A percentile compares a stretch with the other conserved stretches of the same genome.
Conservation (phyloP, 2,329 filamentous ascomycete genomes). For the Corinectria fuckeliana region DNA sequence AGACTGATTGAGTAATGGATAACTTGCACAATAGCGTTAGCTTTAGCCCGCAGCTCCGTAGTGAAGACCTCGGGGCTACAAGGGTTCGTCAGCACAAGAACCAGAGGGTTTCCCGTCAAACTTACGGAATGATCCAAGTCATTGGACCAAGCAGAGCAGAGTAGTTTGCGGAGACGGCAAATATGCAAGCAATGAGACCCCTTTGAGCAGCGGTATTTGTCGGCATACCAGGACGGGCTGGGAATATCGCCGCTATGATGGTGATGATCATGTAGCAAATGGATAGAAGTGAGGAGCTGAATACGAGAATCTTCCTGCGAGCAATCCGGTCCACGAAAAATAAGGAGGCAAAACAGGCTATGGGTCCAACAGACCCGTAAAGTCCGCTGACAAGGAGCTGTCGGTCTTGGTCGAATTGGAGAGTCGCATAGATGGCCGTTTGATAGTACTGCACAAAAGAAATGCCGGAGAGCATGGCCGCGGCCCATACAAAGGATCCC, state of each 20-base stretch:
- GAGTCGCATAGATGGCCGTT: conserved; percentile 50
- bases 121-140: conserved; percentile 52
- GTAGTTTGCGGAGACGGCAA: conserved; percentile 42
- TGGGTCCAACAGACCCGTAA: conserved; percentile 46
- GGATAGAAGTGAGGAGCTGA: conserved; percentile 45
- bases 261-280: conserved; percentile 49
- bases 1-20: conserved; percentile 50
- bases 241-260: conserved; percentile 46
- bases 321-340: conserved; percentile 49
- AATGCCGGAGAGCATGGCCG: conserved; percentile 50
- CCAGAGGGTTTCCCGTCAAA: neutral
- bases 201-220: conserved; percentile 48
- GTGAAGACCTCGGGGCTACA: conserved; percentile 49
- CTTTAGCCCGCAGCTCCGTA: conserved; percentile 48
- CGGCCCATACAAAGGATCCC: conserved; percentile 49
- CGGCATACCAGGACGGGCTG: conserved; percentile 43
- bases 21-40: conserved; percentile 49
- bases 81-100: accelerated
- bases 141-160: conserved; percentile 49
- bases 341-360: conserved; percentile 46
- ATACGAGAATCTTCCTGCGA: conserved; percentile 46
- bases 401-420: conserved; percentile 45
- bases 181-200: conserved; percentile 49
- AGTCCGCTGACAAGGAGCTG: conserved; percentile 49
- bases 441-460: conserved; percentile 53